Evolutionary conservation across 306 rosid genomes (phyloP), one percentile per base, ranked within the genome.

Genomic region (Begonia loranthoides): DNA sequence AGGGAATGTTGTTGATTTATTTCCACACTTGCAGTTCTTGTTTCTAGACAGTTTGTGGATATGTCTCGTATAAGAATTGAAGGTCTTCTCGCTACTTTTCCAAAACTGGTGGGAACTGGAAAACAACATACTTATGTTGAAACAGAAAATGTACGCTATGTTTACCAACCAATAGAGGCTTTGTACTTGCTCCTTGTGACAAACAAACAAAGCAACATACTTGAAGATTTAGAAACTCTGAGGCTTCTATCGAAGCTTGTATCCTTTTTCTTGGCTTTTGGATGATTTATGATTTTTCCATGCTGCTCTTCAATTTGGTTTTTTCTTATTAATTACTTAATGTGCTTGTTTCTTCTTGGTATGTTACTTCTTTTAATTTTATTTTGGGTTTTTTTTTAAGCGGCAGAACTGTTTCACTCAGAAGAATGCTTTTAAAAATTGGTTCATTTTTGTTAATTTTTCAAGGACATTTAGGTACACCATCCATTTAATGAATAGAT

Each of bases 41-140:
- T 82, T 60, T 83, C 99, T 16, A 74, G 99, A 60, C 99, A 90
- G 71, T 86, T 78, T 55, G 92, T 83, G 58, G 94, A 90, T 12
- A 86, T 90, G 99, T 52, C 94, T 71, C 84, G 95, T 7, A 80
- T 83, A 69, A 82, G 99, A 76, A 86, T 90, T 49, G 99, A 90
- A 67, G 96, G 99, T 45, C 99, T 90, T 65, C 88, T 90, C 63
- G 94, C 95, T 1, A 95, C 99, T 41, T 90, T 86, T 68, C 99
- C 99, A 28, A 90, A 90, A 82, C 67, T 90, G 79, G 75, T 90
- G 10, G 96, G 99, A 68, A 78, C 88, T 12, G 99, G 99, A 51
- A 86, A 90, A 63, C 99, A 90, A 22, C 99, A 90, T 61, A 86
- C 99, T 14, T 86, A 82, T 63, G 76, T 90, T 36, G 99, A 90